phyloP scores from a whole-genome alignment of 352 stramenopile genomes.

The Globisporangium camurandrum region DNA sequence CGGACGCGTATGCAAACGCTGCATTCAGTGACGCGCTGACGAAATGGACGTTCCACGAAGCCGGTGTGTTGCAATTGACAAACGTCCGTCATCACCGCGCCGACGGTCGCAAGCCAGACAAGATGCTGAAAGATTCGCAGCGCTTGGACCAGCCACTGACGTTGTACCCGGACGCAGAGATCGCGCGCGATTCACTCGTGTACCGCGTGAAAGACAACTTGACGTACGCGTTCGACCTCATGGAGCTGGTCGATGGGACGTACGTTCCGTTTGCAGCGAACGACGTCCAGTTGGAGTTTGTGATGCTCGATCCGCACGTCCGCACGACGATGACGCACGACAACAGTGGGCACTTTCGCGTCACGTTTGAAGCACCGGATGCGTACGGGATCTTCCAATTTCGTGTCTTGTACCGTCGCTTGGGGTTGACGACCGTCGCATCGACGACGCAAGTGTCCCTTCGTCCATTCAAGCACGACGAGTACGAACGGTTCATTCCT shows the following conservation, averaged over 20 bases:
- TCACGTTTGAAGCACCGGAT: conserved; percentile 86
- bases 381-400: conserved; percentile 94
- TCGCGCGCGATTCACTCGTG: conserved; percentile 48
- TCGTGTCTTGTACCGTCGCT: conserved; percentile 85
- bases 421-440: conserved; percentile 75
- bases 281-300: conserved; percentile 91
- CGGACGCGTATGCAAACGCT: conserved; percentile 61
- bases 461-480: conserved; percentile 92
- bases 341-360: conserved; percentile 63
- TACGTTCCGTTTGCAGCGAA: conserved; percentile 75
- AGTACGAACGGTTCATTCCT: conserved; percentile 93
- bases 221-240: conserved; percentile 86
- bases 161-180: conserved; percentile 83
- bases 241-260: conserved; percentile 75
- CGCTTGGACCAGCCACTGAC: conserved; percentile 84
- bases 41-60: conserved; percentile 86
- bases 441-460: conserved; percentile 82
- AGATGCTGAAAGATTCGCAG: conserved; percentile 86
- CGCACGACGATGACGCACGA: conserved; percentile 80
- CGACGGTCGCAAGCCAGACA: conserved; percentile 75
- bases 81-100: conserved; percentile 83
- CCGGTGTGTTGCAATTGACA: conserved; percentile 78
- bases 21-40: conserved; percentile 61
- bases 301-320: conserved; percentile 92
- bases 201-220: conserved; percentile 93